Evolutionary conservation across 345 rosid genomes (phyloP).

Genomic region (Eucalyptus rudis): DNA sequence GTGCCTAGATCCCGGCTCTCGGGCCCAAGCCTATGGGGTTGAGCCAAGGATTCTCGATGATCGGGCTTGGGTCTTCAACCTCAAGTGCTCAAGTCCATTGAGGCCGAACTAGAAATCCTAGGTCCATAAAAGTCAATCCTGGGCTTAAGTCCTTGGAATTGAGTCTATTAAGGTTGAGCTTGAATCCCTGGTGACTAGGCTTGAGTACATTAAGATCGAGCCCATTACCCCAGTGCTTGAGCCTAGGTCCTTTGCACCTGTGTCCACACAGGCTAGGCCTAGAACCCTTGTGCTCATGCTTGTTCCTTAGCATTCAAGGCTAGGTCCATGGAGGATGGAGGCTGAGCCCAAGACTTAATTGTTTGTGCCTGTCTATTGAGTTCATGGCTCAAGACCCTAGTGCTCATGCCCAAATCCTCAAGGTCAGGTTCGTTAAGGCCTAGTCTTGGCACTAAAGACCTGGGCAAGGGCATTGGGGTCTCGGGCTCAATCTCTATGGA

Average conservation of each 20-base stretch:
- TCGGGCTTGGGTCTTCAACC: not conserved
- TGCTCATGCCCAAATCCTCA: not conserved
- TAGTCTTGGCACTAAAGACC: not conserved
- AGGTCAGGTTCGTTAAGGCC: not conserved
- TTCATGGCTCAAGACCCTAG: not conserved
- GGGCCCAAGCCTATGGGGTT: not conserved
- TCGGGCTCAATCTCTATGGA: not conserved
- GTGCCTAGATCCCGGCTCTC: not conserved
- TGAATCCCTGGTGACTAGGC: not conserved
- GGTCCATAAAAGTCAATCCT: not conserved
- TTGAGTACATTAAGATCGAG: not conserved
- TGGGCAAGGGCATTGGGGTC: not conserved
- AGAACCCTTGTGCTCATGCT: not conserved
- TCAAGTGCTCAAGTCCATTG: not conserved
- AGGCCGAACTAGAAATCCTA: not conserved
- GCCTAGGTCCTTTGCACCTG: not conserved
- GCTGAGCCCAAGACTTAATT: too few species aligned
- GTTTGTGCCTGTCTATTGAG: too few species aligned
- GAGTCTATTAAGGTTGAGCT: not conserved
- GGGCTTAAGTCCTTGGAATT: not conserved
- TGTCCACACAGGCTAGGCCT: not conserved
- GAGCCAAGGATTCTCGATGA: not conserved
- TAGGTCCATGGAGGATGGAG: not conserved
- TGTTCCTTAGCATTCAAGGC: too few species aligned
- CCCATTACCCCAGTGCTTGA: not conserved